Percentiles rank a stretch among this genome's conserved stretches.
Conservation (phyloP, 2,329 filamentous ascomycete species). For the Penicillium sp. region DNA sequence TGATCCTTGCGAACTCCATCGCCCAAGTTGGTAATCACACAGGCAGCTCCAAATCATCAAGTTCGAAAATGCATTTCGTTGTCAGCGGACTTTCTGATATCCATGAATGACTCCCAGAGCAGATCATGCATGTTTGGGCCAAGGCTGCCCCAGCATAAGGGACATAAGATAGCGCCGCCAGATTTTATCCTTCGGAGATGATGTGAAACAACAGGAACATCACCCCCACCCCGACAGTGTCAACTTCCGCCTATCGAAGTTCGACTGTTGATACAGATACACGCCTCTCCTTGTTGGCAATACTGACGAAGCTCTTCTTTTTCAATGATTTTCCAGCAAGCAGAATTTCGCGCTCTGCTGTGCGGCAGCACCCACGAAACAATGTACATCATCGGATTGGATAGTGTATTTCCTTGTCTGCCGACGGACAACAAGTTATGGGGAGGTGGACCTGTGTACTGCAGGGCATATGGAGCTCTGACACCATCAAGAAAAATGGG, state of each 20-base stretch:
- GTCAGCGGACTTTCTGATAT: neutral
- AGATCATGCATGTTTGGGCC: neutral
- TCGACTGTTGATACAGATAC: neutral
- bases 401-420: neutral
- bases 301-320: neutral
- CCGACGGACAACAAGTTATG: neutral
- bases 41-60: neutral
- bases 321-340: neutral
- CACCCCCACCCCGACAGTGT: no score
- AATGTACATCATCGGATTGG: neutral
- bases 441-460: neutral
- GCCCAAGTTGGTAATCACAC: neutral
- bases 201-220: no score
- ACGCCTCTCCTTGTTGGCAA: neutral
- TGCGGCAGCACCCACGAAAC: neutral
- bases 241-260: neutral
- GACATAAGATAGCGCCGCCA: neutral
- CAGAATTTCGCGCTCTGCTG: neutral
- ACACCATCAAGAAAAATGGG: neutral
- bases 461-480: neutral
- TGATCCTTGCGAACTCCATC: neutral
- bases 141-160: neutral
- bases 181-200: no score
- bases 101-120: neutral
- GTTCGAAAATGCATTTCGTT: neutral